Percentiles rank a stretch among this genome's conserved stretches.
phyloP scores from a whole-genome alignment of 345 rosid species.

The Heritiera fomes region DNA sequence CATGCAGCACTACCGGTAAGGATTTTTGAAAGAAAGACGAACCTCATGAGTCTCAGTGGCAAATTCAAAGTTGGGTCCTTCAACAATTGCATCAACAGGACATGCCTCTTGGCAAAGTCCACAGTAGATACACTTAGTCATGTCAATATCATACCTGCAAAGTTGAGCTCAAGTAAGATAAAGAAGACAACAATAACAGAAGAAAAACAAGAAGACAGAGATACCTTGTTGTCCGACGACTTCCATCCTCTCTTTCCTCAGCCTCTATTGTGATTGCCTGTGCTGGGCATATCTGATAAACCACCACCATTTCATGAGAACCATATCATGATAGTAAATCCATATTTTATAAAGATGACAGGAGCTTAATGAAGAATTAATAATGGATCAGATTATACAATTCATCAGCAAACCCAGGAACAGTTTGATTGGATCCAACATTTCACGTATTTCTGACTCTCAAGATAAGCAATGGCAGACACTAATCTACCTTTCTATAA shows the following conservation, averaged over 20 bases:
- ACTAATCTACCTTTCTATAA: slow-evolving; percentile 9
- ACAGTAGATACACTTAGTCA: slow-evolving; percentile 97
- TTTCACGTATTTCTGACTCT: not conserved
- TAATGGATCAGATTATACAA: not conserved
- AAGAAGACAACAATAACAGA: not conserved
- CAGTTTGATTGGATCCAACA: not conserved
- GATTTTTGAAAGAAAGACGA: not conserved
- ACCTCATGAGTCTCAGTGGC: slow-evolving; percentile 98
- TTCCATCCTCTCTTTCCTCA: slow-evolving; percentile 98
- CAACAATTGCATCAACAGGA: slow-evolving; percentile 98
- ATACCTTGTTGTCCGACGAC: slow-evolving; percentile 95
- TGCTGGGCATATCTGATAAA: slow-evolving; percentile 84
- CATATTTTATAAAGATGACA: slow-evolving; percentile 8
- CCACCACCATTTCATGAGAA: slow-evolving; percentile 22
- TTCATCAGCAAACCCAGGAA: not conserved
- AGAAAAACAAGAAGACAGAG: slow-evolving; percentile 8
- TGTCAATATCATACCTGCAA: slow-evolving; percentile 86
- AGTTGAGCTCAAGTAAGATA: slow-evolving; percentile 13
- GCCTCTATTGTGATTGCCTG: slow-evolving; percentile 99
- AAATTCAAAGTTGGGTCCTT: slow-evolving; percentile 97
- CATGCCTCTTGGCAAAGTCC: slow-evolving; percentile 99
- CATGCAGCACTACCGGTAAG: not conserved
- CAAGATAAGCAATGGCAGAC: not conserved
- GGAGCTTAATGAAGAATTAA: not conserved
- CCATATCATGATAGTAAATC: not conserved